A percentile compares a stretch with the other conserved stretches of the same genome.
phyloP scores from a whole-genome alignment of 805 yeast genomes.

The Isabelozyma heimii region DNA sequence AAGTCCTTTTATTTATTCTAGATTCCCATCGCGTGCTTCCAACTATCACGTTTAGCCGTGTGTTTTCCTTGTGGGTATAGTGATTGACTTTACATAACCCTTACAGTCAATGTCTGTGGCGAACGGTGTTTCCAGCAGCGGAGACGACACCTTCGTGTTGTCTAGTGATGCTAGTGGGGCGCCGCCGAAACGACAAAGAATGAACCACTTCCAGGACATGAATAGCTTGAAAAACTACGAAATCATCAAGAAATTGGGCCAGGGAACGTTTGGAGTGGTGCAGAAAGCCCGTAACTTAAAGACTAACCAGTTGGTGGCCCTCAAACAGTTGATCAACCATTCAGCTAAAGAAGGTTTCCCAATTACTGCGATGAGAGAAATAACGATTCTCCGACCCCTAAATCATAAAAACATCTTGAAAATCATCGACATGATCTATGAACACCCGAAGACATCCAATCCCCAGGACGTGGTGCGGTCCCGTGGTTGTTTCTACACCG shows the following conservation, averaged over 20 bases:
- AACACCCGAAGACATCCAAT: constrained; percentile 28
- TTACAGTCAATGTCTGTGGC: too few relatives aligned
- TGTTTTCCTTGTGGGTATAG: too few relatives aligned
- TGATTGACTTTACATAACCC: too few relatives aligned
- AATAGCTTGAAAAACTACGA: constrained; percentile 27
- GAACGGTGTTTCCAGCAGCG: too few relatives aligned
- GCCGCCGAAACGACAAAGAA: constrained; percentile 13
- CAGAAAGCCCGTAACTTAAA: constrained; percentile 64
- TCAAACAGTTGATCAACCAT: constrained; percentile 80
- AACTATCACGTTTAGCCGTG: too few relatives aligned
- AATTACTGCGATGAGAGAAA: constrained; percentile 91
- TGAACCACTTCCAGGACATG: constrained; percentile 28
- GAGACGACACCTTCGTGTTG: too few relatives aligned
- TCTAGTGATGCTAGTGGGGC: neutral
- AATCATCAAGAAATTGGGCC: constrained; percentile 37
- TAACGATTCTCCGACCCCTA: constrained; percentile 71
- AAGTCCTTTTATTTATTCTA: too few relatives aligned
- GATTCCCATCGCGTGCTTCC: too few relatives aligned
- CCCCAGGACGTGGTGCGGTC: constrained; percentile 34
- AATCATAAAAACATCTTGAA: constrained; percentile 71
- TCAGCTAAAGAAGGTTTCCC: constrained; percentile 84
- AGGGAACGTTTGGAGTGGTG: constrained; percentile 66
- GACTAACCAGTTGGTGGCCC: constrained; percentile 69
- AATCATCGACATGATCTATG: constrained; percentile 70
- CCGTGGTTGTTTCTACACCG: constrained; percentile 69